These are phyloP conservation scores for Gonapodya sp. DNA, from an alignment of 192 early-diverging fungal species.

Conservation along the genomic window DNA sequence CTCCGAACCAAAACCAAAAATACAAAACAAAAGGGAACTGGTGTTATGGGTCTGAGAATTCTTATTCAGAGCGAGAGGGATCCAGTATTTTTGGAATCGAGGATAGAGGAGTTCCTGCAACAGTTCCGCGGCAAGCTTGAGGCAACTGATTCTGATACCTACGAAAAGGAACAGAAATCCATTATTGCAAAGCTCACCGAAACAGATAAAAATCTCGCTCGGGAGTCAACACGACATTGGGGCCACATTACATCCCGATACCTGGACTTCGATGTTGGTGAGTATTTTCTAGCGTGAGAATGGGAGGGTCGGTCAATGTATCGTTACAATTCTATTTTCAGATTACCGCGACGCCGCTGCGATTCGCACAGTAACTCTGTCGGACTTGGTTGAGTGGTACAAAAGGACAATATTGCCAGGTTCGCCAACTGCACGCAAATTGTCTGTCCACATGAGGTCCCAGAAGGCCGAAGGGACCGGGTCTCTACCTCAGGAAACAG, in stretches of 20 bases:
- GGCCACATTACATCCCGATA: conserved; percentile 7
- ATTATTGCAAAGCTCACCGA: neutral
- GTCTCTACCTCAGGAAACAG: too few species aligned
- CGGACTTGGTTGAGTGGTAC: conserved; percentile 48
- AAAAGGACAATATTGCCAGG: conserved; percentile 31
- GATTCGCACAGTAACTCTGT: conserved; percentile 46
- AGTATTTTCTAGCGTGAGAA: neutral
- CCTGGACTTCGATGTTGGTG: conserved; percentile 19
- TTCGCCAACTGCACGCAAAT: conserved; percentile 41
- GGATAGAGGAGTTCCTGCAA: conserved; percentile 69
- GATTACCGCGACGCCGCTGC: neutral
- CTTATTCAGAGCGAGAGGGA: conserved; percentile 81
- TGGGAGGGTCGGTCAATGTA: neutral
- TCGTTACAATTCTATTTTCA: neutral
- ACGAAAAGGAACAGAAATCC: conserved; percentile 9
- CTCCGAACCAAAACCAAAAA: too few species aligned
- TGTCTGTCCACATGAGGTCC: conserved; percentile 58
- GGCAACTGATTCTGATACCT: conserved; percentile 5
- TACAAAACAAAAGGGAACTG: conserved; percentile 60
- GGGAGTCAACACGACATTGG: conserved; percentile 9
- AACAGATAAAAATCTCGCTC: conserved; percentile 8
- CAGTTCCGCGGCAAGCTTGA: conserved; percentile 40
- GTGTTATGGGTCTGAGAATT: conserved; percentile 65
- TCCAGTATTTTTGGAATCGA: conserved; percentile 66
- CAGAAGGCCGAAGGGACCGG: conserved; percentile 35